Evolutionary conservation across 805 yeast genomes (phyloP).

Genomic region (Lachancea thermotolerans): DNA sequence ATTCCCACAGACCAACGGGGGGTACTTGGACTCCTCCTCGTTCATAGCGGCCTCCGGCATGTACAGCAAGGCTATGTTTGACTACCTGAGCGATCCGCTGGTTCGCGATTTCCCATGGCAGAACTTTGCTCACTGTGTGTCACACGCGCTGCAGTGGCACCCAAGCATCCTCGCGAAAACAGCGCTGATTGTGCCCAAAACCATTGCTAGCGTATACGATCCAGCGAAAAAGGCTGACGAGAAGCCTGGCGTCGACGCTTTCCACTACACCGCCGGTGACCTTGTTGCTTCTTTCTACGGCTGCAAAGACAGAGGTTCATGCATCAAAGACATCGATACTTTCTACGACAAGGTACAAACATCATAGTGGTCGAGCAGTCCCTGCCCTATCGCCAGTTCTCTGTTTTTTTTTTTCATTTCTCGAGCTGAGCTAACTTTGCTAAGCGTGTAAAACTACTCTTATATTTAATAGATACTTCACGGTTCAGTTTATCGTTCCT

Average conservation of each 20-base stretch:
- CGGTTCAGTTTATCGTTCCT: not conserved
- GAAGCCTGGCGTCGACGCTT: slow-evolving; percentile 34
- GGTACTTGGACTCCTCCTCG: slow-evolving; percentile 59
- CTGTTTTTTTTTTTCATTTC: not conserved
- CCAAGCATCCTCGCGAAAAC: slow-evolving; percentile 69
- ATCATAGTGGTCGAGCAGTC: not conserved
- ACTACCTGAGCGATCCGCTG: slow-evolving; percentile 70
- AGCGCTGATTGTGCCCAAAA: slow-evolving; percentile 61
- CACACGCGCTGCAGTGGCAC: slow-evolving; percentile 95
- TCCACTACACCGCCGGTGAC: slow-evolving; percentile 57
- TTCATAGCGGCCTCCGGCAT: slow-evolving; percentile 65
- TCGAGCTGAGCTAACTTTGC: not conserved
- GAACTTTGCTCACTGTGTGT: slow-evolving; percentile 47
- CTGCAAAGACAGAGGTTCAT: slow-evolving; percentile 44
- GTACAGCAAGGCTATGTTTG: slow-evolving; percentile 63
- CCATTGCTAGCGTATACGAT: slow-evolving; percentile 43
- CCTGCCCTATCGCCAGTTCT: not conserved
- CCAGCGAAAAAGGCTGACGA: slow-evolving; percentile 24
- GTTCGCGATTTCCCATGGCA: slow-evolving; percentile 53
- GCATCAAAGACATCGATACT: slow-evolving; percentile 39
- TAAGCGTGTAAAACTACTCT: not conserved
- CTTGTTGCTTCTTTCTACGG: slow-evolving; percentile 56
- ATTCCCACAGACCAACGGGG: slow-evolving; percentile 56
- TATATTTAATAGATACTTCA: slow-evolving; percentile 1
- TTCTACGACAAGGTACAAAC: slow-evolving; percentile 18